Evolutionary conservation across 441 rosid genomes (phyloP), one percentile per base, ranked within the genome.

Genomic region (Corymbia citriodora): DNA sequence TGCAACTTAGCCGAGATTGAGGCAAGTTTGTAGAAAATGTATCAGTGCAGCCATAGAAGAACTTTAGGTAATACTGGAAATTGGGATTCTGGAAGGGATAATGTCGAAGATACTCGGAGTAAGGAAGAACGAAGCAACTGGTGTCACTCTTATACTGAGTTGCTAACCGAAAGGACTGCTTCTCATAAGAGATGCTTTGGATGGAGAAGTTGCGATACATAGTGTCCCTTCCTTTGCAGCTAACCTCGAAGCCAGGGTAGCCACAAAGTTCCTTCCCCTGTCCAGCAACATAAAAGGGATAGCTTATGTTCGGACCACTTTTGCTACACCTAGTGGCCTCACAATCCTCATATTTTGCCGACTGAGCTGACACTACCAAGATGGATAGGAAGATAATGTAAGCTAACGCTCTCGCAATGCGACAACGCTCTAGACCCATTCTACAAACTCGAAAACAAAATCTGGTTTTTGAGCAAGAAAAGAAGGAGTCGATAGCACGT

Each of bases 81-180:
- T 2, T 18, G 81, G 48, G 33, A 1, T 10, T 33, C 2, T 33
- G 81, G 81, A 33, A 33, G 81, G 1, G 25, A 11, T 33, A 9
- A 5, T 5, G 1, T 3, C 0, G 48, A 18, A 1, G 3, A 17
- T 10, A 2, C 25, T 14, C 36, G 25, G 1, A 2, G 82, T 49
- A 25, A 72, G 0, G 82, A 72, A 15, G 27, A 18, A 19, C 27
- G 4, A 72, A 18, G 81, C 81, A 72, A 33, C 48, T 25, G 1
- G 27, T 19, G 48, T 33, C 4, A 10, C 36, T 5, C 81, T 5
- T 70, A 18, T 70, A 9, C 36, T 8, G 25, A 18, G 1, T 70
- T 1, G 8, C 25, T 18, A 70, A 70, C 48, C 2, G 1, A 33
- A 33, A 70, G 48, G 48, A 70, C 3, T 5, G 25, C 81, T 10